Percentiles rank a stretch among this genome's conserved stretches.
These are phyloP conservation scores for Monosporascus sp. DNA, from an alignment of 2,329 filamentous ascomycete species.

Conservation along the genomic window DNA sequence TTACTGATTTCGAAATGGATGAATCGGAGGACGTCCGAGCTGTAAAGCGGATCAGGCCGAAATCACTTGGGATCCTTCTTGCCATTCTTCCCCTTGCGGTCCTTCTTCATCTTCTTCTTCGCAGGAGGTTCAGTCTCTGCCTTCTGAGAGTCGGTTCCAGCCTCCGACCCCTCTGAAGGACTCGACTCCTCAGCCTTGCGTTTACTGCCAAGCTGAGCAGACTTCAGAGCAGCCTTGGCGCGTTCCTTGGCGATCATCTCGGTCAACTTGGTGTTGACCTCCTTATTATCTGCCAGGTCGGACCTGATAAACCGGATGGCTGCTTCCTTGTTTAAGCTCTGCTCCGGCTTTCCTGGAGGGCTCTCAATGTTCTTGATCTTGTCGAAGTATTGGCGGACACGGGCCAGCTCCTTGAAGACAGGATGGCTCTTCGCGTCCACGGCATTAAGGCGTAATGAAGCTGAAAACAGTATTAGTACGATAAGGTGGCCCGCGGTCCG, in stretches of 20 bases:
- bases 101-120: conserved; percentile 26
- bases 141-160: conserved; percentile 12
- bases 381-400: conserved; percentile 84
- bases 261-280: conserved; percentile 44
- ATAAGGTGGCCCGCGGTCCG: too few species aligned
- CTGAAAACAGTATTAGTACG: conserved; percentile 25
- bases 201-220: conserved; percentile 29
- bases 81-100: conserved; percentile 33
- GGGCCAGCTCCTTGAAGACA: conserved; percentile 77
- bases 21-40: too few species aligned
- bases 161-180: conserved; percentile 14
- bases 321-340: conserved; percentile 66
- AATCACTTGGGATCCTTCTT: conserved; percentile 18
- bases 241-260: conserved; percentile 53
- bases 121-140: conserved; percentile 37
- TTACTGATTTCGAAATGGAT: too few species aligned
- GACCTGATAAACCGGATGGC: conserved; percentile 77
- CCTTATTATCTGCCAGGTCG: conserved; percentile 56
- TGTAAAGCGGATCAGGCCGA: too few species aligned
- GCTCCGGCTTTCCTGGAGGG: conserved; percentile 46
- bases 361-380: conserved; percentile 80
- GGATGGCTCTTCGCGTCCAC: conserved; percentile 78
- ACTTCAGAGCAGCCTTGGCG: conserved; percentile 45
- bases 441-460: conserved; percentile 72
- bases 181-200: conserved; percentile 21